Percentiles rank a stretch among this genome's conserved stretches.
Evolutionary conservation across 352 stramenopile genomes (phyloP).

Genomic region (Phytophthora sp.): DNA sequence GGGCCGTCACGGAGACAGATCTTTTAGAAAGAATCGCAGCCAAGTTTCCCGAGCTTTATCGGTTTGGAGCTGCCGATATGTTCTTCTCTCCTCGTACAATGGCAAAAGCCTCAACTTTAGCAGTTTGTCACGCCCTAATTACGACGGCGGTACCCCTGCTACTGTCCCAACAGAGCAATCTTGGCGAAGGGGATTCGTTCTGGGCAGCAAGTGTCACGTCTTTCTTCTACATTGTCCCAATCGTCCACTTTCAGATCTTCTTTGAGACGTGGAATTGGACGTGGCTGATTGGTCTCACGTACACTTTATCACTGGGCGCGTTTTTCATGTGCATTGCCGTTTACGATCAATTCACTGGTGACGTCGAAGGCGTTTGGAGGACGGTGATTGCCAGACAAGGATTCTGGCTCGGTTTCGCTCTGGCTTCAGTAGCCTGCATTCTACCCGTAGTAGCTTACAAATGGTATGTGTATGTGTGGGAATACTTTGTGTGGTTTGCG

Average conservation of each 20-base stretch:
- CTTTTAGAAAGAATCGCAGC: constrained; percentile 65
- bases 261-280: constrained; percentile 87
- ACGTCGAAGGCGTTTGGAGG: constrained; percentile 57
- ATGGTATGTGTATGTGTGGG: no score
- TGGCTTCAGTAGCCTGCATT: constrained; percentile 52
- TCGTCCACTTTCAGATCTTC: constrained; percentile 92
- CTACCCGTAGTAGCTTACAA: constrained; percentile 70
- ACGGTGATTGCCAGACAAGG: constrained; percentile 39
- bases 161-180: constrained; percentile 50
- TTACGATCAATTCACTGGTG: constrained; percentile 60
- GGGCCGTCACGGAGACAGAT: constrained; percentile 81
- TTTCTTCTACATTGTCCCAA: constrained; percentile 93
- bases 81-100: constrained; percentile 68
- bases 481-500: not conserved
- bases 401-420: constrained; percentile 69
- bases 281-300: constrained; percentile 42
- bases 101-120: constrained; percentile 44
- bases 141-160: constrained; percentile 63
- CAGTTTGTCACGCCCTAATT: constrained; percentile 65
- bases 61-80: constrained; percentile 57
- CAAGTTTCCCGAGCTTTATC: constrained; percentile 81
- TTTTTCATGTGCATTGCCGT: constrained; percentile 58
- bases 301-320: constrained; percentile 54
- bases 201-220: constrained; percentile 91
- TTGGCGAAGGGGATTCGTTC: constrained; percentile 67